Evolutionary conservation across 179 eudicot species (phyloP), one percentile per base, ranked within the genome.

Genomic region (Silene coronaria): DNA sequence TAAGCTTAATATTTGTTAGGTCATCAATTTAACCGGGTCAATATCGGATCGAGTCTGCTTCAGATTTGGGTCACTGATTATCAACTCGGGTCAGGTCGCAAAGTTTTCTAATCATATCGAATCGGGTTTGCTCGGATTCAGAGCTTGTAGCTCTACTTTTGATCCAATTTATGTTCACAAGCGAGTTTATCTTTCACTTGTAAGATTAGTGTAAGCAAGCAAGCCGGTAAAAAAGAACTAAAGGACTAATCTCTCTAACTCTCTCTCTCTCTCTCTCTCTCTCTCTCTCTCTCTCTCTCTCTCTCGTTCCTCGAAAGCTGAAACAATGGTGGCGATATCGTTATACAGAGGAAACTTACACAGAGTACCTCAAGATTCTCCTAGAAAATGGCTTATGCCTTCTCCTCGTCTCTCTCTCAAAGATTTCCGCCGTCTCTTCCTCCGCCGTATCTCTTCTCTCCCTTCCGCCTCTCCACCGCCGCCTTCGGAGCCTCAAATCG

Each of bases 331-430:
- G 81, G 96, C 96, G 75, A 86, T 94, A 71, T 92, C 94, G 51
- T 66, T 94, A 46, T 89, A 94, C 89, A 87, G 89, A 81, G 98
- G 98, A n/a, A 92, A 94, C 76, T 88, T 94, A 69, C 99, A 90
- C 84, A 73, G 86, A 46, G 85, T 79, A 1, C 74, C 92, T 3
- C 77, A 91, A 12, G 91, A 89, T 69, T 73, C 78, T 0, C 88
- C 88, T 0, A 90, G 91, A 24, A 81, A 82, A 81, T 95, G 93
- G 95, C 80, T 85, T 2, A 80, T 80, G 84, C 97, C 96, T 0
- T 42, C 84, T 14, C 89, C 86, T 2, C 78, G 67, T 34, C 83
- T 95, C 78, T 84, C 95, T 58, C 75, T 80, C 79, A 84, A 86
- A 59, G 82, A 86, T 63, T 95, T 95, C 84, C 85, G 81, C 23